These are phyloP conservation scores for Gloeopeniophorella convolvens DNA, from an alignment of 768 basidiomycete genomes.

Conservation along the genomic window DNA sequence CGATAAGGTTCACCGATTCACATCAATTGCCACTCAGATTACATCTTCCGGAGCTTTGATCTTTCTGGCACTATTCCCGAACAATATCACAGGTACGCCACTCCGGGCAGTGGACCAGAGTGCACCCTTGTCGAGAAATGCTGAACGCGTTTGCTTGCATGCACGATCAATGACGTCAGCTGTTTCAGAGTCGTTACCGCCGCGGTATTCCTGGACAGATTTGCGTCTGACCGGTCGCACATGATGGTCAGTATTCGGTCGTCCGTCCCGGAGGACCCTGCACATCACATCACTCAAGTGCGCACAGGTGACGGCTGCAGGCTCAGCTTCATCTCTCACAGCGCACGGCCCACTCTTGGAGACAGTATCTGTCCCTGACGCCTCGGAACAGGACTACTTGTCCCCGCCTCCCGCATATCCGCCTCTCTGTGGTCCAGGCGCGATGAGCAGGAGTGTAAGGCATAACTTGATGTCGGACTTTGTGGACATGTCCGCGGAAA, in stretches of 20 bases:
- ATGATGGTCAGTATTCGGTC: slow-evolving; percentile 44
- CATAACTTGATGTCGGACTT: slow-evolving; percentile 57
- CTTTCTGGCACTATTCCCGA: slow-evolving; percentile 3
- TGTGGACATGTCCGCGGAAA: slow-evolving; percentile 40
- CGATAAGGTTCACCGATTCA: too few relatives aligned
- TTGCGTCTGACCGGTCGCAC: slow-evolving; percentile 72
- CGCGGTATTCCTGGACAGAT: slow-evolving; percentile 44
- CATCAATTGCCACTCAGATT: slow-evolving; percentile 21
- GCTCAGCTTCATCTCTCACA: neutral
- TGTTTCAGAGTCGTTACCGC: slow-evolving; percentile 57
- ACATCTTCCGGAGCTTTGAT: slow-evolving; percentile 27
- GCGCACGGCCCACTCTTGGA: too few relatives aligned
- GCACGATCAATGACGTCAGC: too few relatives aligned
- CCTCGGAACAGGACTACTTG: slow-evolving; percentile 29
- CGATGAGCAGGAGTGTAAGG: slow-evolving; percentile 32
- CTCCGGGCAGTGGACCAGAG: neutral
- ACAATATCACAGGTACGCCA: slow-evolving; percentile 18
- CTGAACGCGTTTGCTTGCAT: neutral
- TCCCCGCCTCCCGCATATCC: slow-evolving; percentile 45
- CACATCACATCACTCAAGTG: too few relatives aligned
- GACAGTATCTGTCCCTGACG: neutral
- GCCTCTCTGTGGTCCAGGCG: slow-evolving; percentile 40
- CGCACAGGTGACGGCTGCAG: neutral
- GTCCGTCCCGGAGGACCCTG: too few relatives aligned
- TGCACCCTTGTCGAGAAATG: neutral